A percentile compares a stretch with the other conserved stretches of the same genome.
Conservation (phyloP, 495 filamentous ascomycete genomes). For the Articulospora tetracladia region DNA sequence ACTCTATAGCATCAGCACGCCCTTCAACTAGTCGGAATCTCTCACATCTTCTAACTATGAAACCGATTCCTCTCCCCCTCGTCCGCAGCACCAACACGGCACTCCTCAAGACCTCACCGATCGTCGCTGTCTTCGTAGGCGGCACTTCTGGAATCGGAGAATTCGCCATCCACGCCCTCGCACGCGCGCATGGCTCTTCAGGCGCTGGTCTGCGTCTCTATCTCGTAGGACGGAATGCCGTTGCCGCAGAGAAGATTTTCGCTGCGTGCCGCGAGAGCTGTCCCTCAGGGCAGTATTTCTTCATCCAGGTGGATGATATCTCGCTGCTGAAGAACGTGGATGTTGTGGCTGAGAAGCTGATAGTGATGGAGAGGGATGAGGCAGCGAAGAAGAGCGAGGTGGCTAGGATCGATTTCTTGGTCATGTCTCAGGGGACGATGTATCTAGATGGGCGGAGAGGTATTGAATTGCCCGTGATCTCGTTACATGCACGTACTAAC, state of each 20-base stretch:
- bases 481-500: not conserved
- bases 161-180: slow-evolving; percentile 32
- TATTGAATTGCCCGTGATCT: not conserved
- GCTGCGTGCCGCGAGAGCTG: slow-evolving; percentile 19
- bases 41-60: not conserved
- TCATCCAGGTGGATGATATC: slow-evolving; percentile 19
- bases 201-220: slow-evolving; percentile 28
- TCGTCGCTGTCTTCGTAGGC: slow-evolving; percentile 27
- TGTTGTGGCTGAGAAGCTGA: slow-evolving; percentile 19
- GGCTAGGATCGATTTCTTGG: slow-evolving; percentile 16
- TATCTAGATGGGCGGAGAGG: slow-evolving; percentile 11
- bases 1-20: no score
- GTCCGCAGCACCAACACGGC: not conserved
- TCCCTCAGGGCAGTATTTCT: slow-evolving; percentile 15
- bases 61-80: not conserved
- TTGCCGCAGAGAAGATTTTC: slow-evolving; percentile 29
- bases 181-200: slow-evolving; percentile 16
- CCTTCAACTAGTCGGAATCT: no score
- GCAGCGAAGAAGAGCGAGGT: not conserved
- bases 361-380: not conserved
- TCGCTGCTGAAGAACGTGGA: slow-evolving; percentile 23
- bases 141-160: slow-evolving; percentile 38
- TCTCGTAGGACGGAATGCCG: slow-evolving; percentile 36
- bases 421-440: slow-evolving; percentile 23
- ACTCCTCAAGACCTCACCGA: not conserved